Conservation (phyloP, 345 rosid genomes). For the Populus ilicifolia region DNA sequence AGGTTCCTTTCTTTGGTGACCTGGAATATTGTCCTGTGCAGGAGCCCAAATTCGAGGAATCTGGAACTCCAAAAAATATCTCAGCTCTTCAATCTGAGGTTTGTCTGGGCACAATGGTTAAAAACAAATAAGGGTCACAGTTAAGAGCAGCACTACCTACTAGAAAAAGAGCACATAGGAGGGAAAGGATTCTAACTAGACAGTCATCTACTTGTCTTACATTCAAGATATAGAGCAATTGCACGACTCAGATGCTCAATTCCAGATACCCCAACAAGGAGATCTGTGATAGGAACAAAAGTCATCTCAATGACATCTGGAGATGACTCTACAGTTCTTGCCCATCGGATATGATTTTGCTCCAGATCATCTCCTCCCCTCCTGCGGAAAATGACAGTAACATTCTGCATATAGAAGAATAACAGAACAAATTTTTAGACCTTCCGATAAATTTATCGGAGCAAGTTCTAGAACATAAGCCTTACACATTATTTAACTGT, state of each 20-base stretch:
- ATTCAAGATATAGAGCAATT: slow-evolving; percentile 59
- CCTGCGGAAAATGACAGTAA: slow-evolving; percentile 66
- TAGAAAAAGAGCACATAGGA: not conserved
- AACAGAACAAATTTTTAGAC: slow-evolving; percentile 14
- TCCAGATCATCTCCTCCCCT: slow-evolving; percentile 82
- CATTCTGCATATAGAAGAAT: slow-evolving; percentile 45
- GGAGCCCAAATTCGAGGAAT: slow-evolving; percentile 74
- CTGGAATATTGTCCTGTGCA: slow-evolving; percentile 48
- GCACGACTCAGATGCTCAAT: slow-evolving; percentile 65
- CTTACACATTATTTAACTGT: not conserved
- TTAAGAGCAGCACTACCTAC: slow-evolving; percentile 5
- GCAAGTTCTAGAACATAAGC: not conserved
- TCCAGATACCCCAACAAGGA: slow-evolving; percentile 53
- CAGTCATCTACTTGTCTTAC: slow-evolving; percentile 36
- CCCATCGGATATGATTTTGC: slow-evolving; percentile 59
- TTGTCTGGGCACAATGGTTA: slow-evolving; percentile 44
- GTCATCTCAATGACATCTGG: slow-evolving; percentile 75
- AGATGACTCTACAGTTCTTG: slow-evolving; percentile 50
- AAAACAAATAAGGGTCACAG: not conserved
- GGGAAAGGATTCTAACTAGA: not conserved
- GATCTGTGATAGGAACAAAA: slow-evolving; percentile 56
- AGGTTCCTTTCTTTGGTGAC: slow-evolving; percentile 69
- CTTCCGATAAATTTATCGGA: not conserved
- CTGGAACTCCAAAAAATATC: slow-evolving; percentile 73
- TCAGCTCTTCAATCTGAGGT: slow-evolving; percentile 68